These are phyloP conservation scores for Saccharomycopsis fibuligera DNA, from an alignment of 805 yeast species.

Conservation along the genomic window DNA sequence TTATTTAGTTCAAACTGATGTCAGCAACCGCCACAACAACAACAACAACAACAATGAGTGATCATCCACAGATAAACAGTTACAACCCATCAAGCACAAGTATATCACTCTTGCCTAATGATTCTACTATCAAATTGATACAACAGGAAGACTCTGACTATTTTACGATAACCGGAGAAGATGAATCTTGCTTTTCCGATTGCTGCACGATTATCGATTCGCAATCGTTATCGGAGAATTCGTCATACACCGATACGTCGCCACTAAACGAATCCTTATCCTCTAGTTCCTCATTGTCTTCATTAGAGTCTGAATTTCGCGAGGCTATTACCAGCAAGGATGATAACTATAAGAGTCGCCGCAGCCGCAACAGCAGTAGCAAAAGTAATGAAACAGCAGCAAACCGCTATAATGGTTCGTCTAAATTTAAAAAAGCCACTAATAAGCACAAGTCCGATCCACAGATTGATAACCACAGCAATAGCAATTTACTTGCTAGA, in stretches of 20 bases:
- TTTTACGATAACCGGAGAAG: neutral
- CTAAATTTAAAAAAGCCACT: too few species aligned
- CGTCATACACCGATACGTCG: neutral
- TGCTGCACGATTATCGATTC: constrained; percentile 4
- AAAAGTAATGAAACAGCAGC: too few species aligned
- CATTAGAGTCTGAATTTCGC: constrained; percentile 7
- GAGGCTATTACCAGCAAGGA: neutral
- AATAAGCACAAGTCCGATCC: too few species aligned
- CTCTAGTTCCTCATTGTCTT: constrained; percentile 12
- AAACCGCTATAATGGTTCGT: too few species aligned
- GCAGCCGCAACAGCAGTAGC: too few species aligned
- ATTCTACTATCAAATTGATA: neutral
- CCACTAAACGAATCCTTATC: constrained; percentile 3
- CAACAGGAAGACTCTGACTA: neutral
- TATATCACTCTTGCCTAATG: neutral
- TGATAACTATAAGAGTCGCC: too few species aligned
- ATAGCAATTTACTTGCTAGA: neutral
- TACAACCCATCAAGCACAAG: neutral
- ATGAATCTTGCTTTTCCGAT: constrained; percentile 6
- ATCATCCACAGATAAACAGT: too few species aligned
- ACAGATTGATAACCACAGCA: neutral
- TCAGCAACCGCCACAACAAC: too few species aligned
- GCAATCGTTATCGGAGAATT: neutral
- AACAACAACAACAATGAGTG: too few species aligned
- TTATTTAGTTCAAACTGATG: too few species aligned